Percentiles rank a stretch among this genome's conserved stretches.
These are phyloP conservation scores for Triadica sebifera DNA, from an alignment of 345 rosid genomes.

Conservation along the genomic window DNA sequence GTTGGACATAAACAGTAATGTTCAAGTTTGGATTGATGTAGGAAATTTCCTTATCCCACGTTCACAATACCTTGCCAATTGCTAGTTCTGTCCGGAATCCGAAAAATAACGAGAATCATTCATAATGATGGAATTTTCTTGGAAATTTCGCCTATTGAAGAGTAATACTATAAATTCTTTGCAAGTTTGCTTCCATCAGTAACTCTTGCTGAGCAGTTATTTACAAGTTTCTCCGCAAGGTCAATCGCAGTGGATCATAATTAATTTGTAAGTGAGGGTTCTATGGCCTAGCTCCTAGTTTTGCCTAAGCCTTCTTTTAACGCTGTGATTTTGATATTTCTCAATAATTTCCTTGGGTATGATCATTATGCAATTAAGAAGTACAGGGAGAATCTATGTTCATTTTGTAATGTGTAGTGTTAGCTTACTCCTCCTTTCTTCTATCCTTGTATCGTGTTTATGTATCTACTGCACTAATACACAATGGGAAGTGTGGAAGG, in stretches of 20 bases:
- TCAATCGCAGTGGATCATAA: neutral
- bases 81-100: neutral
- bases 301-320: no score
- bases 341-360: no score
- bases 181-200: constrained; percentile 1
- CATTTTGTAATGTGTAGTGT: no score
- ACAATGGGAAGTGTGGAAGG: no score
- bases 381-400: no score
- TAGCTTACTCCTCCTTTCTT: no score
- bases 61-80: neutral
- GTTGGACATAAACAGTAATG: neutral
- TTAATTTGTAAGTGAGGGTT: neutral
- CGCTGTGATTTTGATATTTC: no score
- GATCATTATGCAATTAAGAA: no score
- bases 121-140: constrained; percentile 11
- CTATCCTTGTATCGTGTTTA: no score
- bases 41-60: constrained; percentile 10
- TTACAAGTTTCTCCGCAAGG: neutral
- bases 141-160: constrained; percentile 9
- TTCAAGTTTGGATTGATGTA: constrained; percentile 14
- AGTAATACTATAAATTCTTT: constrained; percentile 5
- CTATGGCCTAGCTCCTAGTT: no score
- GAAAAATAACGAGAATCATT: neutral
- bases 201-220: neutral
- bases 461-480: no score